Evolutionary conservation across 2,329 filamentous ascomycete genomes (phyloP), one percentile per base, ranked within the genome.

Genomic region (Bipolaris gigantea): DNA sequence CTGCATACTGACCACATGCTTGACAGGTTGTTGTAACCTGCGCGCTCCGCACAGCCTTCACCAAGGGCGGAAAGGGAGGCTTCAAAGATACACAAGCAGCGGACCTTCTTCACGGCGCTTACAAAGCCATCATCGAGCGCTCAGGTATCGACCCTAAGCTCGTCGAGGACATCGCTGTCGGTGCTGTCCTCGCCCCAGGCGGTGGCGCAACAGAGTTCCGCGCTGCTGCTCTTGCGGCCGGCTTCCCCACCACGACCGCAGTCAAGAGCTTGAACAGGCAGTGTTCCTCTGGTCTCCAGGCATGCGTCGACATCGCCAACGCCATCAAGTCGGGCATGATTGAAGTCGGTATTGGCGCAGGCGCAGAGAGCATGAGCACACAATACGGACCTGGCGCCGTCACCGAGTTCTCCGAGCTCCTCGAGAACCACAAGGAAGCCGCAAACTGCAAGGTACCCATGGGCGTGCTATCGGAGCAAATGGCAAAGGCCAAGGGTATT

Each of bases 391-490:
- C 93, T 21, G 82, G 81, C 40, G 94, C 94, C 57, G 93, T 97
- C 15, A 85, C 87, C 58, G 94, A 97, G 77, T 97, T 97, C 83
- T 94, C 90, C 27, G 90, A 96, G 45, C 83, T 90, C 48, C 86
- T 97, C 60, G 90, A 97, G 72, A 84, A 80, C 67, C 84, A 93
- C 80, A 83, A 85, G 61, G 88, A 94, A 73, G 84, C 92, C 21
- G 89, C 89, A 69, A 95, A 97, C 83, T 99, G 94, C 86, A 97
- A 96, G 80, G 93, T 97, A 3, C 88, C 92, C 74, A 97, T 97
- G 94, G 93, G 93, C 66, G 84, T 92, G 10, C 82, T 97, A 45
- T 96, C 91, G 25, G 94, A 99, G 78, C 77, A 93, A 70, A 97
- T 97, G 93, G 94, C 93, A 64, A 89, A 91, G 77, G 91, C 92